Base-by-base conservation (phyloP, 176 grass and related monocot genomes). In the Bolboschoenus planiculmis region DNA sequence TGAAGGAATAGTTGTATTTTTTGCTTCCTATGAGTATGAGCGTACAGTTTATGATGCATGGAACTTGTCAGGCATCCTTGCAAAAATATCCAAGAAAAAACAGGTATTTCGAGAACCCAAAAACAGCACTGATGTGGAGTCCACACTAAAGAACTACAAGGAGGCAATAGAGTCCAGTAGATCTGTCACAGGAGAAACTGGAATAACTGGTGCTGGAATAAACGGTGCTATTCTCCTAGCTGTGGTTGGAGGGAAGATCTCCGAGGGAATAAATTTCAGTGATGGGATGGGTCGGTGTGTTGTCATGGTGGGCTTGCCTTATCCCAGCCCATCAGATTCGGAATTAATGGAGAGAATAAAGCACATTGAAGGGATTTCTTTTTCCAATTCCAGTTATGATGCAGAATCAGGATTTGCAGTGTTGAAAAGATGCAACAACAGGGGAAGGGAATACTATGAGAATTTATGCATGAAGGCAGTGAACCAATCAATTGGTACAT, bases 391-490 rank as follows among this genome's bases (percentile, higher is more conserved):
- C 68, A 89, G 86, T 74, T 73, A 82, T 58, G 81, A 88, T 78
- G 48, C 89, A 59, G 85, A 92, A 79, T 85, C 85, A 79, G 92
- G 92, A 68, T 94, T 91, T 40, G 90, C 85, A 55, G 72, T 94
- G 74, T 84, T 94, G 72, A 89, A 84, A 46, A 94, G 85, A 46
- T 94, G 95, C 74, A 85, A 36, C 21, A 91, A 84, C 78, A 90
- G 73, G 86, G 95, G 92, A 31, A 87, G 87, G 81, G 95, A 97
- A 51, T 97, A 94, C 83, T 94, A 94, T 85, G 95, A 97, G 78
- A 97, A 97, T 40, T 85, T 94, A 48, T 97, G 95, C 90, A 94
- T 97, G 95, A 97, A 97, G 82, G 95, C 95, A 67, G 95, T 97
- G 24, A 97, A 97, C 80, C 95, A 97, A 83, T 97, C 92, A 26